Evolutionary conservation across 306 rosid genomes (phyloP).

Genomic region (Prinsepia uniflora): DNA sequence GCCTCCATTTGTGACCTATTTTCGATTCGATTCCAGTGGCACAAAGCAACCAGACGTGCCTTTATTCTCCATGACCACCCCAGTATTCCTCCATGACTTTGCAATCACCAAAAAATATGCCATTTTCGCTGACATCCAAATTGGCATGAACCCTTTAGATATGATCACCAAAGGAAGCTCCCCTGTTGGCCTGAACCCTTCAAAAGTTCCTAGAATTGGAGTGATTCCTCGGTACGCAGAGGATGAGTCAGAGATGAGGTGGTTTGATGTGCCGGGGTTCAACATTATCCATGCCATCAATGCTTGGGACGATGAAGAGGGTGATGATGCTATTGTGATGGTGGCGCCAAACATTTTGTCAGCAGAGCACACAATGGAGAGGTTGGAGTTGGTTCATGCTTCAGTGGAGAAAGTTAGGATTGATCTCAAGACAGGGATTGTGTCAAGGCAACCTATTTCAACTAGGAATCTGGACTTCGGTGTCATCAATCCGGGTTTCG

Average conservation of each 20-base stretch:
- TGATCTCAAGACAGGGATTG: slow-evolving; percentile 51
- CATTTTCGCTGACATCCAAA: slow-evolving; percentile 63
- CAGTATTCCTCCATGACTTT: slow-evolving; percentile 74
- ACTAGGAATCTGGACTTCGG: slow-evolving; percentile 68
- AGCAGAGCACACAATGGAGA: slow-evolving; percentile 70
- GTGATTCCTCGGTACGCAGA: slow-evolving; percentile 59
- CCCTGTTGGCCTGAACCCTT: slow-evolving; percentile 57
- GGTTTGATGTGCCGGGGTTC: slow-evolving; percentile 88
- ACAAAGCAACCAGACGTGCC: slow-evolving; percentile 60
- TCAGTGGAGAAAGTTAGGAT: slow-evolving; percentile 68
- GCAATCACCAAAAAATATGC: slow-evolving; percentile 73
- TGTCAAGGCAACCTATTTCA: slow-evolving; percentile 59
- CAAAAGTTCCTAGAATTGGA: slow-evolving; percentile 58
- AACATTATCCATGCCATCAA: slow-evolving; percentile 72
- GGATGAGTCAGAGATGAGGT: slow-evolving; percentile 57
- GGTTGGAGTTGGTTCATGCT: slow-evolving; percentile 61
- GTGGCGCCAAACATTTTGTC: slow-evolving; percentile 80
- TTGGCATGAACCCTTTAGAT: slow-evolving; percentile 66
- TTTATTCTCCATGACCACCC: slow-evolving; percentile 61
- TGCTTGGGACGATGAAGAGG: slow-evolving; percentile 74
- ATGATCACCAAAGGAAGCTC: slow-evolving; percentile 61
- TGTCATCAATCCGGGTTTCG: slow-evolving; percentile 42
- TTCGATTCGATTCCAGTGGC: slow-evolving; percentile 49
- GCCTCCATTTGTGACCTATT: slow-evolving; percentile 78
- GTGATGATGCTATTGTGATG: slow-evolving; percentile 49